These are phyloP conservation scores for Rubia occidens DNA, from an alignment of 305 asterid species.

Conservation along the genomic window DNA sequence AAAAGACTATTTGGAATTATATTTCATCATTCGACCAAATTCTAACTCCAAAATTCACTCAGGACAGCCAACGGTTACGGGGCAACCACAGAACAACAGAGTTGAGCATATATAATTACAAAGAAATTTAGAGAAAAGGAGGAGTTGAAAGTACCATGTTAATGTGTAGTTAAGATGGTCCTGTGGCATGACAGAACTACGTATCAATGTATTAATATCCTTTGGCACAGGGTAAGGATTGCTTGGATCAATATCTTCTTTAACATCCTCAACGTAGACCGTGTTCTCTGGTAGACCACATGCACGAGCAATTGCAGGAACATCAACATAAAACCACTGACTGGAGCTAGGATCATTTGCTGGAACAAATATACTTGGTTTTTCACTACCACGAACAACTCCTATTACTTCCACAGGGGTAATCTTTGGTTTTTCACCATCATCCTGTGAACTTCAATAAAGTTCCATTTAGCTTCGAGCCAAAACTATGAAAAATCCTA, in stretches of 20 bases:
- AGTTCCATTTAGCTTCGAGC: constrained; percentile 21
- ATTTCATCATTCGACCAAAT: constrained; percentile 2
- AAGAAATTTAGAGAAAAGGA: constrained; percentile 7
- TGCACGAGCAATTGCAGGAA: constrained; percentile 62
- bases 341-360: constrained; percentile 69
- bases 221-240: constrained; percentile 83
- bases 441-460: constrained; percentile 45
- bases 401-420: constrained; percentile 54
- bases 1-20: background rate
- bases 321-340: constrained; percentile 95
- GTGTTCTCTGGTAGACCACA: constrained; percentile 72
- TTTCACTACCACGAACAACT: constrained; percentile 80
- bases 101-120: background rate
- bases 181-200: constrained; percentile 88
- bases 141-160: constrained; percentile 57
- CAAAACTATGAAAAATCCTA: constrained; percentile 10
- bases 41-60: background rate
- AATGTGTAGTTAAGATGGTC: constrained; percentile 79
- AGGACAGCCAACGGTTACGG: background rate
- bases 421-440: constrained; percentile 20
- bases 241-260: constrained; percentile 56
- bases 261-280: constrained; percentile 63
- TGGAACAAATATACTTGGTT: constrained; percentile 93
- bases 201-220: constrained; percentile 54
- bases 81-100: background rate